Evolutionary conservation across 2,329 filamentous ascomycete species (phyloP).

Genomic region (Dothistroma septosporum): DNA sequence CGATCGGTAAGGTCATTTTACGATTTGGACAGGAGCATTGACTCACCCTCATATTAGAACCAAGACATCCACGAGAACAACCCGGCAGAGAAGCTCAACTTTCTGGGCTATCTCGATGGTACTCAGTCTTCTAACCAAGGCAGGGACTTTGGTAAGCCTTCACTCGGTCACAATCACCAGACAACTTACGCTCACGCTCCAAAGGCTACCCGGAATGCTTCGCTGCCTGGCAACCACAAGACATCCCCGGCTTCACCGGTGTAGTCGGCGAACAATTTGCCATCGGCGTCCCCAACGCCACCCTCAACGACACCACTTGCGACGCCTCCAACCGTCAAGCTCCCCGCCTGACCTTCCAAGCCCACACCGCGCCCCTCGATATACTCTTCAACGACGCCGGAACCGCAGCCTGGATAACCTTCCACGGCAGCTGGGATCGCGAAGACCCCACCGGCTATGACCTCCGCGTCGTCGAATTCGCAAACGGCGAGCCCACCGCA

Average conservation of each 20-base stretch:
- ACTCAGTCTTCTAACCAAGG: slow-evolving; percentile 42
- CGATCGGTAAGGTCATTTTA: slow-evolving; percentile 11
- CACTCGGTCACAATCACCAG: neutral
- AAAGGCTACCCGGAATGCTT: slow-evolving; percentile 65
- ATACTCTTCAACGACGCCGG: slow-evolving; percentile 62
- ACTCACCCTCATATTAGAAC: slow-evolving; percentile 5
- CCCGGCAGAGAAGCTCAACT: slow-evolving; percentile 71
- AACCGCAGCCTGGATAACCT: slow-evolving; percentile 60
- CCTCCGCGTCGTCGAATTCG: slow-evolving; percentile 46
- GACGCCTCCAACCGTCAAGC: slow-evolving; percentile 36
- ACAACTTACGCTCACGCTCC: neutral
- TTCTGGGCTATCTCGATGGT: slow-evolving; percentile 59
- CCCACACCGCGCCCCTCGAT: slow-evolving; percentile 69
- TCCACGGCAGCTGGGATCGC: slow-evolving; percentile 66
- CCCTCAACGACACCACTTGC: slow-evolving; percentile 48
- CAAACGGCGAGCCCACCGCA: slow-evolving; percentile 45
- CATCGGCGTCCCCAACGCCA: slow-evolving; percentile 37
- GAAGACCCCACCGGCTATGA: slow-evolving; percentile 50
- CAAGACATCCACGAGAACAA: slow-evolving; percentile 54
- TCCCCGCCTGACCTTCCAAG: slow-evolving; percentile 56
- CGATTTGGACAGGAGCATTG: neutral
- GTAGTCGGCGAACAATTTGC: slow-evolving; percentile 50
- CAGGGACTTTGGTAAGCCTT: slow-evolving; percentile 52
- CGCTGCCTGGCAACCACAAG: slow-evolving; percentile 57
- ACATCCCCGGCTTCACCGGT: slow-evolving; percentile 46